These are phyloP conservation scores for Hymenoscyphus scutula DNA, from an alignment of 2,329 filamentous ascomycete genomes.

Conservation along the genomic window DNA sequence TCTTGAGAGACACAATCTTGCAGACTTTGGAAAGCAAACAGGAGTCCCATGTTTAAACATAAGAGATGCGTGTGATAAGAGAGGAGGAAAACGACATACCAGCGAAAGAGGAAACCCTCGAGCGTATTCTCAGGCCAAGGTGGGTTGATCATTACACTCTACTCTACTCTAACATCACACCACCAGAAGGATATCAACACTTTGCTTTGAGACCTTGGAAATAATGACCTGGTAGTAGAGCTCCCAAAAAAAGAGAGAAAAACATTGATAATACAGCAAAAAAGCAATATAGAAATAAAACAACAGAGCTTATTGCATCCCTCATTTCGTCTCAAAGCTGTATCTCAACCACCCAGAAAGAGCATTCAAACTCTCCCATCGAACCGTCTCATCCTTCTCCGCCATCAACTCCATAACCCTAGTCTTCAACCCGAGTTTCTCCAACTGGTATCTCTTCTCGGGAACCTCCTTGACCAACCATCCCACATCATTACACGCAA, in stretches of 20 bases:
- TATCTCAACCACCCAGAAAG: constrained; percentile 75
- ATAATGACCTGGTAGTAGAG: not conserved
- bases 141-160: too few species aligned
- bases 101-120: too few species aligned
- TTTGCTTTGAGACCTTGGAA: not conserved
- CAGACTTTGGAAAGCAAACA: too few species aligned
- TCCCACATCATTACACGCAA: constrained; percentile 71
- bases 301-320: not conserved
- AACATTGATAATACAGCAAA: not conserved
- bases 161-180: too few species aligned
- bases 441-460: constrained; percentile 62
- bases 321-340: constrained; percentile 52
- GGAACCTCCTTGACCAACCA: constrained; percentile 69
- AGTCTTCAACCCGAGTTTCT: constrained; percentile 65
- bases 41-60: too few species aligned
- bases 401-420: constrained; percentile 73
- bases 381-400: constrained; percentile 65
- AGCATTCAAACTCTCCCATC: constrained; percentile 72
- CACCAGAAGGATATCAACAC: too few species aligned
- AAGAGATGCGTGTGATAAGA: too few species aligned
- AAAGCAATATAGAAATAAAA: not conserved
- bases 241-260: not conserved
- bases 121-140: too few species aligned
- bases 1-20: too few species aligned
- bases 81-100: too few species aligned